Conservation (phyloP, 2,329 filamentous ascomycete genomes). For the Camptophora hylomeconis region DNA sequence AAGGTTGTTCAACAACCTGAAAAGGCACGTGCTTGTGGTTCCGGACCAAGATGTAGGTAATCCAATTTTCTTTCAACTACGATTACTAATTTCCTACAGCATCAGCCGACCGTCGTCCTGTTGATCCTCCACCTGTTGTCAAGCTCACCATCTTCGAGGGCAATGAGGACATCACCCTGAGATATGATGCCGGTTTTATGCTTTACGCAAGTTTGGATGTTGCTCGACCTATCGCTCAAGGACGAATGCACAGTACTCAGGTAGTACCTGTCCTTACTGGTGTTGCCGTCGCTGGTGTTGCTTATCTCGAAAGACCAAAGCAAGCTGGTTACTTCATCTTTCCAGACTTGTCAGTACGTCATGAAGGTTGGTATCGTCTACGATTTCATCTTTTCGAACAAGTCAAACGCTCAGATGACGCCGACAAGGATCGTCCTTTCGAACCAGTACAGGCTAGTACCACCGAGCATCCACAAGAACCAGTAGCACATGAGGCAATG, state of each 20-base stretch:
- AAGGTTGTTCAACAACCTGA: constrained; percentile 88
- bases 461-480: constrained; percentile 28
- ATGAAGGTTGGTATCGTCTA: constrained; percentile 85
- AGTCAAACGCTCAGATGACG: constrained; percentile 71
- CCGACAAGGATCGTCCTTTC: constrained; percentile 44
- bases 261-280: constrained; percentile 80
- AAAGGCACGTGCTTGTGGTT: constrained; percentile 86
- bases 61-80: not conserved
- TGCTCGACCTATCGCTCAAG: constrained; percentile 69
- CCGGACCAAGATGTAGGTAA: constrained; percentile 77
- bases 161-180: constrained; percentile 66
- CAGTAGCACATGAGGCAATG: constrained; percentile 43
- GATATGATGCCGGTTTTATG: constrained; percentile 95
- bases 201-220: constrained; percentile 85
- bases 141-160: constrained; percentile 57
- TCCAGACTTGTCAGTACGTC: constrained; percentile 86
- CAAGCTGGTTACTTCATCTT: constrained; percentile 91
- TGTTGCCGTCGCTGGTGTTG: constrained; percentile 88
- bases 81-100: constrained; percentile 35
- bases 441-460: constrained; percentile 14
- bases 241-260: constrained; percentile 56
- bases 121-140: constrained; percentile 89
- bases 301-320: constrained; percentile 76
- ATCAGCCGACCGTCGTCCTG: constrained; percentile 76
- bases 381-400: constrained; percentile 91